Evolutionary conservation across 2,329 filamentous ascomycete genomes (phyloP).

Genomic region (Talaromyces sp.): DNA sequence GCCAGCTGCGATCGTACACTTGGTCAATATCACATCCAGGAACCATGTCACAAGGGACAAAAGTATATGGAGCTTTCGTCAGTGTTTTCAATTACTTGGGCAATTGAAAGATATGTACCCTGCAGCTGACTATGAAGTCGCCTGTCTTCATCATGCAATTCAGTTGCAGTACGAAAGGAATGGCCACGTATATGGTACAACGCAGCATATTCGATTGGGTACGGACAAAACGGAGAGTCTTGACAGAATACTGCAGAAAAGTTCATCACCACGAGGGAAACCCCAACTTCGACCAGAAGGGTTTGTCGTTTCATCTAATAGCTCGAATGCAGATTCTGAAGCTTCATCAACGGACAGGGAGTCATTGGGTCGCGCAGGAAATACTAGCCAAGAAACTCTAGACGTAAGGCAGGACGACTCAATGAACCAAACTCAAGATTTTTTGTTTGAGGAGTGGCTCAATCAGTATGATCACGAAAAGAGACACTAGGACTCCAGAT

Average conservation of each 20-base stretch:
- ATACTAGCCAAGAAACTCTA: neutral
- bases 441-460: neutral
- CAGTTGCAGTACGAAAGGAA: slow-evolving; percentile 27
- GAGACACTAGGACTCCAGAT: neutral
- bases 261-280: neutral
- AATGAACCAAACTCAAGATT: neutral
- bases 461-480: neutral
- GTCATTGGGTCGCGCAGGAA: neutral
- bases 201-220: slow-evolving; percentile 25
- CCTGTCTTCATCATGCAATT: slow-evolving; percentile 35
- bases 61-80: slow-evolving; percentile 71
- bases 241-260: neutral
- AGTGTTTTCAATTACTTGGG: slow-evolving; percentile 82
- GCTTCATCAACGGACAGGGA: neutral
- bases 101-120: slow-evolving; percentile 79
- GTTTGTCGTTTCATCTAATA: neutral
- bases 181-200: slow-evolving; percentile 27
- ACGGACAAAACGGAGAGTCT: neutral
- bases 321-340: neutral
- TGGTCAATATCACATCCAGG: slow-evolving; percentile 79
- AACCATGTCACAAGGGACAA: slow-evolving; percentile 65
- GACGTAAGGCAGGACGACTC: neutral
- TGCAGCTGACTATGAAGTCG: slow-evolving; percentile 69
- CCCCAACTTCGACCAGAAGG: neutral
- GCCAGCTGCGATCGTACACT: slow-evolving; percentile 82